Evolutionary conservation across 2,329 filamentous ascomycete species (phyloP), one percentile per base, ranked within the genome.

Genomic region (Akanthomyces lecanii): DNA sequence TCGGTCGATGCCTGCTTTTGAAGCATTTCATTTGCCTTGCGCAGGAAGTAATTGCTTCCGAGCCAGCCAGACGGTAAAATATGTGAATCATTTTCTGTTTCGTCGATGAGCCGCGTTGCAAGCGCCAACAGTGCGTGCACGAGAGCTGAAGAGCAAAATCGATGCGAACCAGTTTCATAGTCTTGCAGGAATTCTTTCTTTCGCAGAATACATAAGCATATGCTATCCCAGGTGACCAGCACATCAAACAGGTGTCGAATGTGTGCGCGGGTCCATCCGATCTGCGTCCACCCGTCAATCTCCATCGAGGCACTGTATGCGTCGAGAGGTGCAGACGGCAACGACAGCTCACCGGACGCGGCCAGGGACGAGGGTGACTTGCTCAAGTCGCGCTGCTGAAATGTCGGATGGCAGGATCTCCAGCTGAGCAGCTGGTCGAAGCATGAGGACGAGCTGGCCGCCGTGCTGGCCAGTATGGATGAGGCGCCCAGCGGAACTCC

Each of bases 101-200:
- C 61, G 44, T 62, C 45, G 14, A 63, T 51, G 5, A 63, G 52
- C 6, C 51, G 45, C 5, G 36, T 65, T 0, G 64, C 28, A 11
- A 66, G 45, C 42, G 61, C 61, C 16, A 66, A 38, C 11, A 65
- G 54, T 1, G 64, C 54, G 21, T 66, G 61, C n/a, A 65, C 64
- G 3, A 66, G 65, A 4, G 65, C 58, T 3, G 62, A 42, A 1
- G 65, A 66, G 52, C 65, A 65, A 42, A 62, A 66, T 5, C 57
- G 61, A 2, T 11, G 38, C 18, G 44, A 42, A n/a, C 64, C 65
- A 8, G 21, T 25, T 11, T 62, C 36, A 23, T 44, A 57, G 47
- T 54, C 51, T n/a, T 75, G 23, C 70, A 71, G 36, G 76, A 74
- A 64, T 69, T 69, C 16, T 64, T 67, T 44, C 67, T 70, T 7